Evolutionary conservation across 768 basidiomycete genomes (phyloP), one percentile per base, ranked within the genome.

Genomic region (Pleurotus tuoliensis): DNA sequence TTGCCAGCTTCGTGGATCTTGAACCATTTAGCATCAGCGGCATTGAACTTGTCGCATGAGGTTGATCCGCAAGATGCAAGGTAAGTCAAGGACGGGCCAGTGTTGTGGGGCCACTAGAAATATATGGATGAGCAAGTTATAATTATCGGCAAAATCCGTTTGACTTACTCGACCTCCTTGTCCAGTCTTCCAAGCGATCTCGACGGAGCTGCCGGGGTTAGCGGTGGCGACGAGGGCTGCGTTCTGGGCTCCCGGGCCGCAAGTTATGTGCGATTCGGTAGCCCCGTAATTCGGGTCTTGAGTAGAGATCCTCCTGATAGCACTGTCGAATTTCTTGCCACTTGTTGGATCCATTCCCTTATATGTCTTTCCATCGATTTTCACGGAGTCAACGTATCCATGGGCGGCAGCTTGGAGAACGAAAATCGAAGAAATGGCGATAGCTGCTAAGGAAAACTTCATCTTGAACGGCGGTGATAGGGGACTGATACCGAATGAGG

Each of bases 11-110:
- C 67, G 39, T 67, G 64, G 56, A 81, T 77, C 76, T 83, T 82
- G 72, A 84, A 82, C 79, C 79, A 84, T 61, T 76, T 65, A 3
- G 79, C 79, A 24, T 72, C 58, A 39, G 68, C 68, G 1, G 77
- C 56, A 58, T 81, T 62, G 62, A 76, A 80, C 51, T 75, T 63
- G 54, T 72, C 70, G 61, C 82, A 82, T 1, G 71, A 67, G 0
- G 70, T 69, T n/a, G 62, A 64, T 2, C 71, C 71, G 62, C 82
- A 84, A 18, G 68, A 61, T 0, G 81, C 71, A 60, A 73, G 62
- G 59, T 71, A 73, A 12, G 72, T 71, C 61, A 73, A 66, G 57
- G 71, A 63, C 3, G 71, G 74, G 15, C 73, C 73, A 56, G 64
- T 58, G 46, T 63, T 56, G 54, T 67, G 66, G 47, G 61, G 58